Base-by-base conservation (phyloP, 2,329 filamentous ascomycete species). In the Beauveria caledonica region DNA sequence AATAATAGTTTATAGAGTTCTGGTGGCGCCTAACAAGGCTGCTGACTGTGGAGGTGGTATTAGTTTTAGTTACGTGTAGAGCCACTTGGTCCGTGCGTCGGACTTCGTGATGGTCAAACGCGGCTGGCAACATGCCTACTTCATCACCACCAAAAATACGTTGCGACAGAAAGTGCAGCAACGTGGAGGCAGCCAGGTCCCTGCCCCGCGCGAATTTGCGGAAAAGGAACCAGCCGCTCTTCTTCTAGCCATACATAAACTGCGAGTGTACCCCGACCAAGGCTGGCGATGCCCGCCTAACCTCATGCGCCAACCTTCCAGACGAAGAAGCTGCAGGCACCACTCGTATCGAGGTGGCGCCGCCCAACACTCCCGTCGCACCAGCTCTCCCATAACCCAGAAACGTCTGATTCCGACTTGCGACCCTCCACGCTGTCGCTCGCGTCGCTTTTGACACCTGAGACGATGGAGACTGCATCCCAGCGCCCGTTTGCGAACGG, bases 401-500 rank as follows among this genome's bases (percentile, higher is more conserved):
- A 17, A 27, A 5, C 17, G n/a, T 5, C 15, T 8, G 10, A 19
- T 19, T 1, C 15, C n/a, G 9, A 23, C 11, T 33, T 56, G 27
- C 25, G 27, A 36, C 33, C 5, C 15, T 39, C 19, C 21, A 3
- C 44, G 39, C 36, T 17, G 21, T 10, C 7, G 6, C 39, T 15
- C 23, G 29, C 51, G 25, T 44, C 36, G n/a, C 23, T 36, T 33
- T 11, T n/a, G 13, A 46, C 54, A 23, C 5, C 27, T 13, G 27
- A 19, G 13, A 55, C 23, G 29, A 58, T 58, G 55, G 56, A 52
- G 19, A 23, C 39, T 7, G 36, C 42, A 49, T 49, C 49, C 13
- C 29, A 49, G 23, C 49, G 17, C 29, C 69, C 71, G 58, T 66
- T 70, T 45, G 66, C 73, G 51, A 68, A 70, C 39, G 62, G 68